A percentile compares a stretch with the other conserved stretches of the same genome.
Evolutionary conservation across 371 early-diverging fungal genomes (phyloP).

Genomic region (Apophysomyces trapeziformis): DNA sequence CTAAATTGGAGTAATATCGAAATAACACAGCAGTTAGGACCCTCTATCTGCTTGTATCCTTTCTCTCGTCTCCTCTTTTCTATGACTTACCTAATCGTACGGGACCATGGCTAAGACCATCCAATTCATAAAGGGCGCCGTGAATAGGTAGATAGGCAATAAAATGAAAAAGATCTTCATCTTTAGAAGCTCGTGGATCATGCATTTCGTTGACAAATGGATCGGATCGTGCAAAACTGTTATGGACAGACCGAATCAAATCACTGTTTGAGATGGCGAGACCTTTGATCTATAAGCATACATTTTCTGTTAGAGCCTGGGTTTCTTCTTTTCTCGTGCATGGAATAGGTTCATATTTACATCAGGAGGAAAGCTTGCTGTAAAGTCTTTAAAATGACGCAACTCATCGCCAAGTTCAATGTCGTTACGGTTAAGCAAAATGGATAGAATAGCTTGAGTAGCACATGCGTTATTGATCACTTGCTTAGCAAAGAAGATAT

Average conservation of each 20-base stretch:
- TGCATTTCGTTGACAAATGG: conserved; percentile 75
- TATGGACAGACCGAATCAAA: conserved; percentile 80
- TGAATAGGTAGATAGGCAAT: conserved; percentile 83
- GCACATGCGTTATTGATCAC: conserved; percentile 89
- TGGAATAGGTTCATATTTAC: conserved; percentile 39
- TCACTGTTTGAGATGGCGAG: conserved; percentile 86
- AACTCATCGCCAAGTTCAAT: conserved; percentile 80
- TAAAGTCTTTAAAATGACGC: conserved; percentile 78
- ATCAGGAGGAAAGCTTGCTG: conserved; percentile 79
- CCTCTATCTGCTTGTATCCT: too few relatives aligned
- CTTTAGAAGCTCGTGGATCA: conserved; percentile 59
- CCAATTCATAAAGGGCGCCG: conserved; percentile 85
- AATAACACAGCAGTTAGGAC: too few relatives aligned
- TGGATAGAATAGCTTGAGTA: conserved; percentile 91
- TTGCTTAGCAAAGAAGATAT: conserved; percentile 82
- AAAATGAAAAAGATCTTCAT: conserved; percentile 90
- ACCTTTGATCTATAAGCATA: conserved; percentile 66
- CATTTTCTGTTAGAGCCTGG: background rate
- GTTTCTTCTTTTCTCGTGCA: background rate
- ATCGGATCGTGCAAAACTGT: conserved; percentile 82
- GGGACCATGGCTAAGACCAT: conserved; percentile 82
- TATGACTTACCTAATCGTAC: conserved; percentile 56
- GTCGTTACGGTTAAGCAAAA: conserved; percentile 75
- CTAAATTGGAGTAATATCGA: conserved; percentile 21
- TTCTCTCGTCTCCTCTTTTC: background rate